A percentile compares a stretch with the other conserved stretches of the same genome.
These are phyloP conservation scores for Hippophae gyantsensis DNA, from an alignment of 306 rosid species.

Conservation along the genomic window DNA sequence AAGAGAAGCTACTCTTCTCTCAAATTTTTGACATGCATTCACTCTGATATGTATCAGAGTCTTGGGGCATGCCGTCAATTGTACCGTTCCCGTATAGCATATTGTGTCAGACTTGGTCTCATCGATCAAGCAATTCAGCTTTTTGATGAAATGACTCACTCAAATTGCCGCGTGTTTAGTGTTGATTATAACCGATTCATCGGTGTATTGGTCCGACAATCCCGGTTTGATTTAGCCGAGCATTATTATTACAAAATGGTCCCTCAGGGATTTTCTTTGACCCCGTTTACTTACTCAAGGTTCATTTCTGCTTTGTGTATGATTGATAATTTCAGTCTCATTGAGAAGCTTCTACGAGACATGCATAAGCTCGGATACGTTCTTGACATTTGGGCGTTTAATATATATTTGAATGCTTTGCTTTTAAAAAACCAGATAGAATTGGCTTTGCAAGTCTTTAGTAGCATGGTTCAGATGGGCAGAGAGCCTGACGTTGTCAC, in stretches of 20 bases:
- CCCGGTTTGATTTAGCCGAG: conserved; percentile 63
- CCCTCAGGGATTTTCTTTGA: conserved; percentile 63
- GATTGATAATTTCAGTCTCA: conserved; percentile 35
- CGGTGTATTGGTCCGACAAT: conserved; percentile 64
- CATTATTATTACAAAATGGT: conserved; percentile 62
- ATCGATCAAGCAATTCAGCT: conserved; percentile 62
- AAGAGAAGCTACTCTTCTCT: background rate
- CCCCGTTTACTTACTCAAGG: conserved; percentile 84
- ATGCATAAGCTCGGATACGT: conserved; percentile 49
- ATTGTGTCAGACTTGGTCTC: conserved; percentile 56
- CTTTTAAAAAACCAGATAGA: conserved; percentile 43
- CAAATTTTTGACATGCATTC: conserved; percentile 41
- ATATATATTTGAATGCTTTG: conserved; percentile 55
- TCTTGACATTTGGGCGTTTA: conserved; percentile 87
- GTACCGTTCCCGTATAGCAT: conserved; percentile 56
- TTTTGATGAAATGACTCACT: conserved; percentile 81
- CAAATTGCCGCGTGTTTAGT: conserved; percentile 62
- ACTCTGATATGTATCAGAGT: conserved; percentile 65
- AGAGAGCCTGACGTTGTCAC: conserved; percentile 64
- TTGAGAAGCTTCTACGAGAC: conserved; percentile 50
- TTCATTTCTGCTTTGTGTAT: conserved; percentile 72
- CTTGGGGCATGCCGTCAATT: conserved; percentile 68
- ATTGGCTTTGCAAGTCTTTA: conserved; percentile 38
- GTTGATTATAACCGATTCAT: conserved; percentile 81
- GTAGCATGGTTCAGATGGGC: conserved; percentile 42